Conservation (phyloP, 257 asterid genomes). For the Solanum gracilifrons region DNA sequence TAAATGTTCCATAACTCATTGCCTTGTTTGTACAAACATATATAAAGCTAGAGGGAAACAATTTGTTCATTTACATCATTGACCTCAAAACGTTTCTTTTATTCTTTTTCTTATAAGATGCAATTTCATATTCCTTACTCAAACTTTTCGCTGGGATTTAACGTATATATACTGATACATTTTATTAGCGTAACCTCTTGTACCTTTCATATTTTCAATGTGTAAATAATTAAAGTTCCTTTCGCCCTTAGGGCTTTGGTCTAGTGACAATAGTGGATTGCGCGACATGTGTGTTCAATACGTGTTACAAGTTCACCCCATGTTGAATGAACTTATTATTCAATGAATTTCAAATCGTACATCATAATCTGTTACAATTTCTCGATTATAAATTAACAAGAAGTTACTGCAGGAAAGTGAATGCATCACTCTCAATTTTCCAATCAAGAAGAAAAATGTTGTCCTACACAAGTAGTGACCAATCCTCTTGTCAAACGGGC, state of each 20-base stretch:
- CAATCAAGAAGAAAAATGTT: slow-evolving; percentile 43
- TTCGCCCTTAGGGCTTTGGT: neutral
- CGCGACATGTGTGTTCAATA: too few species aligned
- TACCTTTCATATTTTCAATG: neutral
- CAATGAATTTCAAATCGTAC: too few species aligned
- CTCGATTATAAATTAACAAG: neutral
- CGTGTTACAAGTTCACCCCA: too few species aligned
- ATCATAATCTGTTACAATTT: neutral
- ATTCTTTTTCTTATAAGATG: neutral
- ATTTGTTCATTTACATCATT: neutral
- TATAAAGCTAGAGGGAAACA: neutral
- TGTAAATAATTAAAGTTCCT: neutral
- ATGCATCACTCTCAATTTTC: slow-evolving; percentile 40
- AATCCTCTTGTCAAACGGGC: slow-evolving; percentile 41
- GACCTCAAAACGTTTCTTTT: neutral
- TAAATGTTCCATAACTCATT: neutral
- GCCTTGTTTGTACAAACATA: neutral
- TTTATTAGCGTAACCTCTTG: neutral
- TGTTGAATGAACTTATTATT: neutral
- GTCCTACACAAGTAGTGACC: slow-evolving; percentile 27
- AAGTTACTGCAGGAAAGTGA: slow-evolving; percentile 36
- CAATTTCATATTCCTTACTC: neutral
- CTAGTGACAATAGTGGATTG: neutral
- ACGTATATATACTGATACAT: neutral
- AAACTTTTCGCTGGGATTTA: neutral